phyloP scores from a whole-genome alignment of 305 asterid species.

The Vinca major region DNA sequence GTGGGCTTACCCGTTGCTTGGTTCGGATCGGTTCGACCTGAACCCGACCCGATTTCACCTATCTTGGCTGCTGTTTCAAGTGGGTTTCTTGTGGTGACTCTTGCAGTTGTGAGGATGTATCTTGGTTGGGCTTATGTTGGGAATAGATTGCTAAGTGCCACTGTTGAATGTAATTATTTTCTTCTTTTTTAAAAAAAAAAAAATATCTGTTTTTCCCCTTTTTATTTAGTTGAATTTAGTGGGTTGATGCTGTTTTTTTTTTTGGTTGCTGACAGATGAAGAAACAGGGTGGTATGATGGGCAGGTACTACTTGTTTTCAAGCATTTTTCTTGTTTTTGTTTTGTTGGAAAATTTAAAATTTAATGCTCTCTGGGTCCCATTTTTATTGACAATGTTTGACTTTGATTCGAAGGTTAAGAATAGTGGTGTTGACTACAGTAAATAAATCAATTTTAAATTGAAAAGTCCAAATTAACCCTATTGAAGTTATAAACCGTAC shows the following conservation, averaged over 20 bases:
- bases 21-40: constrained; percentile 62
- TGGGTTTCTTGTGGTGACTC: constrained; percentile 56
- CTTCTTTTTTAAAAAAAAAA: not conserved
- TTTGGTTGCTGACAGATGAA: constrained; percentile 47
- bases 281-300: constrained; percentile 99
- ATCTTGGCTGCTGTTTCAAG: constrained; percentile 44
- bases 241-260: not conserved
- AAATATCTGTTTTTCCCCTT: not conserved
- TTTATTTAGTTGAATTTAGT: not conserved
- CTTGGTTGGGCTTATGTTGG: constrained; percentile 97
- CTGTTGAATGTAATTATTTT: constrained; percentile 62
- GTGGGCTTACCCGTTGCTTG: constrained; percentile 83
- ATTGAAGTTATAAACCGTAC: no score
- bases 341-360: not conserved
- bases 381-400: no score
- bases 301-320: constrained; percentile 37
- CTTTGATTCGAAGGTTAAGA: no score
- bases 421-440: no score
- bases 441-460: no score
- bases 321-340: not conserved
- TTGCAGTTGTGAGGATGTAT: constrained; percentile 83
- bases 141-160: constrained; percentile 73
- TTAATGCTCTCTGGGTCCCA: no score
- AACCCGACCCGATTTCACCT: constrained; percentile 44
- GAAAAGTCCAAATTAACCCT: no score